Base-by-base conservation (phyloP, 2,329 filamentous ascomycete species). In the Venturiaceae sp. region DNA sequence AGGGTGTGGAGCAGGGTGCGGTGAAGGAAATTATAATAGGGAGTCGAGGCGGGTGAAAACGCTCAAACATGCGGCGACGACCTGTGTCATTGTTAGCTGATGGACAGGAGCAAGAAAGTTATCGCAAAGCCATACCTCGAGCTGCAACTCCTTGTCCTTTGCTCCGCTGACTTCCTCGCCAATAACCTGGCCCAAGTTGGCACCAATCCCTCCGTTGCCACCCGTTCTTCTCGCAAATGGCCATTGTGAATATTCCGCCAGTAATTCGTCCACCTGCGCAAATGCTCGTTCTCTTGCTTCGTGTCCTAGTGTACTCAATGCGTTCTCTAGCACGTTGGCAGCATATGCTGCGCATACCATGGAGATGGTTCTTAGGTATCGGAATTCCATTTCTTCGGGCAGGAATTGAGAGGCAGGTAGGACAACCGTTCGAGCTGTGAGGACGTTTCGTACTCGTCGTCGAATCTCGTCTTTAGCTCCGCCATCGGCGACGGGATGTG, bases 261-360 rank as follows among this genome's bases (percentile, higher is more conserved):
- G 78, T 63, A 99, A 77, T 75, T 97, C 94, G 72, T 99, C 94
- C 19, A 96, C 95, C 77, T 97, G 92, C 41, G 91, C 90, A 73
- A 97, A 99, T 4, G 94, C 92, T 64, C 92, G 82, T 75, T 99
- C 94, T 65, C 94, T 81, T 58, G 92, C 86, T 77, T 99, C 94
- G 71, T 97, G 94, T 65, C 92, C 90, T 63, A 99, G 83, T 14
- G 89, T 95, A 59, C 89, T 90, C 67, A 99, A 78, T n/a, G 92
- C 94, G 70, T 99, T 99, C 77, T 99, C 94, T 60, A 99, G 82
- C 30, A 99, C 94, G 68, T 99, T 99, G 62, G 94, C 94, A 50
- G 94, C 94, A 74, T 99, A 97, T 50, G 94, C 92, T 55, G 92
- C 94, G 76, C 94, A 99, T 57, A 99, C 90, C 92, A 99, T 96